Evolutionary conservation across 192 early-diverging fungal genomes (phyloP).

Genomic region (Coemansia sp.): DNA sequence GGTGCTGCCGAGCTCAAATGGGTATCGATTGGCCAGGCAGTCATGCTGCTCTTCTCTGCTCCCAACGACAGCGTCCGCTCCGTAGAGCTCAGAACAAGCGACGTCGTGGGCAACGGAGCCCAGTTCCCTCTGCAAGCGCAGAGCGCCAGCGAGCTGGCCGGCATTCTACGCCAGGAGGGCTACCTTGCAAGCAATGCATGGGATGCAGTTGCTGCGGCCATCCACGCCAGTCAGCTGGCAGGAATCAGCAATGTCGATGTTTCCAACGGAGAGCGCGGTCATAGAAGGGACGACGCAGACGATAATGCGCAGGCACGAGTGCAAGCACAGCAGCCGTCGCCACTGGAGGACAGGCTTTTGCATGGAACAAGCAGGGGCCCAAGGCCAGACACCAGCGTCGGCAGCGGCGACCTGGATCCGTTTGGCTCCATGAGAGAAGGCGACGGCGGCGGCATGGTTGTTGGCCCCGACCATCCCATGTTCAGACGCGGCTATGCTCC

Average conservation of each 20-base stretch:
- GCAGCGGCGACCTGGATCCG: constrained; percentile 68
- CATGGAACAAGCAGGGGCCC: constrained; percentile 2
- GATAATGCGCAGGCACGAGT: neutral
- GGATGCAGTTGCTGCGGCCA: constrained; percentile 18
- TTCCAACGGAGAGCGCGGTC: neutral
- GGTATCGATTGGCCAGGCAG: constrained; percentile 19
- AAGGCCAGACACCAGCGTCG: constrained; percentile 41
- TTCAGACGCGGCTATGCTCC: constrained; percentile 58
- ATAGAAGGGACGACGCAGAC: neutral
- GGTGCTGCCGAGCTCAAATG: constrained; percentile 19
- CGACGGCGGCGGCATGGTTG: constrained; percentile 76
- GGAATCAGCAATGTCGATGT: neutral
- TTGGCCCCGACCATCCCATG: constrained; percentile 87
- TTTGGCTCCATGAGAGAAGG: constrained; percentile 54
- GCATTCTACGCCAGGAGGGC: neutral
- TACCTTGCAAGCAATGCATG: constrained; percentile 18
- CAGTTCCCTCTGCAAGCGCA: constrained; percentile 18
- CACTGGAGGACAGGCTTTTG: neutral
- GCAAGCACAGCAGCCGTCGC: neutral
- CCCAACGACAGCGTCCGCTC: constrained; percentile 1
- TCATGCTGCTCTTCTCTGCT: constrained; percentile 23
- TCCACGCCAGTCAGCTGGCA: constrained; percentile 3
- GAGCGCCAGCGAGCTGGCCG: neutral
- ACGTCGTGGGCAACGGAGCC: constrained; percentile 7
- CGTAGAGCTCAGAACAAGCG: constrained; percentile 10